Conservation (phyloP, 2,329 filamentous ascomycete genomes). For the Metarhizium album region DNA sequence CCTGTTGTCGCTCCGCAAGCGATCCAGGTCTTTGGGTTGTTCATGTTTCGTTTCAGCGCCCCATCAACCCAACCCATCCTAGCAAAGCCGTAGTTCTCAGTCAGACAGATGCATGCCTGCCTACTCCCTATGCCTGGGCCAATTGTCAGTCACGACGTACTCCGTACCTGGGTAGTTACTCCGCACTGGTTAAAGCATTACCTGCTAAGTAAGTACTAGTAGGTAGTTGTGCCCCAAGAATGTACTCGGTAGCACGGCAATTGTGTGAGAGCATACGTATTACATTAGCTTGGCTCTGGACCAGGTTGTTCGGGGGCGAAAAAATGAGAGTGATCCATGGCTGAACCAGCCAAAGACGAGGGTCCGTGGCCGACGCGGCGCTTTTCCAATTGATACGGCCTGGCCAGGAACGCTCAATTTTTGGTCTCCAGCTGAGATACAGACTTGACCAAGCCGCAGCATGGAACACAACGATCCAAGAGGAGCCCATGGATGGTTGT, state of each 20-base stretch:
- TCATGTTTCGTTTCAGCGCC: slow-evolving; percentile 1
- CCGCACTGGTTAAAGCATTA: not conserved
- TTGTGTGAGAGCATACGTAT: not conserved
- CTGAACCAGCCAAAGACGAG: not conserved
- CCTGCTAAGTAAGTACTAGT: too few species aligned
- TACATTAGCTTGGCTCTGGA: slow-evolving; percentile 3
- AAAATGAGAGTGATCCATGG: not conserved
- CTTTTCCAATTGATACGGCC: not conserved
- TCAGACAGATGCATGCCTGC: too few species aligned
- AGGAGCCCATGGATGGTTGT: too few species aligned
- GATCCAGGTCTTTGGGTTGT: not conserved
- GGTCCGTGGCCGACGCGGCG: not conserved
- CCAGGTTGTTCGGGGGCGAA: not conserved
- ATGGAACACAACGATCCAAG: not conserved
- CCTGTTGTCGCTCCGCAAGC: not conserved
- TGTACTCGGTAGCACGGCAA: too few species aligned
- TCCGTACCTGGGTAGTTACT: too few species aligned
- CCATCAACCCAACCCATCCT: not conserved
- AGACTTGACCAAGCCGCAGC: not conserved
- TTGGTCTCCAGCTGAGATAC: not conserved
- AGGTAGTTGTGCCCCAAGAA: too few species aligned
- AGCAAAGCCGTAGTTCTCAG: not conserved
- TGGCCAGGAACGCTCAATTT: not conserved
- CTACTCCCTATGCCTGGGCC: too few species aligned
- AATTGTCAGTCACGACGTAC: too few species aligned